These are phyloP conservation scores for Globisporangium okanoganense DNA, from an alignment of 352 stramenopile genomes.

Conservation along the genomic window DNA sequence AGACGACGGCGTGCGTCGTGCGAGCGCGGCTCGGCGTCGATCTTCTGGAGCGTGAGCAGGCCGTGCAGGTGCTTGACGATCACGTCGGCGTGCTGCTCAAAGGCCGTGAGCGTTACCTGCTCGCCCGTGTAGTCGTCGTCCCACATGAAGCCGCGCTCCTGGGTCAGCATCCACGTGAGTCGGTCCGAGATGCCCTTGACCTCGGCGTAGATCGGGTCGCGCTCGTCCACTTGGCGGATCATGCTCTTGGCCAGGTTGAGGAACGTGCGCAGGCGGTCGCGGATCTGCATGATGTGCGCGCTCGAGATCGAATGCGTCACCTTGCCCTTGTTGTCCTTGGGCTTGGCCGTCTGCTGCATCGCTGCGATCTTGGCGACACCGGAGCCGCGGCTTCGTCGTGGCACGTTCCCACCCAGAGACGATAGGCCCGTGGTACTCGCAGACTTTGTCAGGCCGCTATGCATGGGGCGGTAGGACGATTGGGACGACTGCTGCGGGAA, in stretches of 20 bases:
- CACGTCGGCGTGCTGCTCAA: constrained; percentile 75
- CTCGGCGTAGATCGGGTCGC: constrained; percentile 77
- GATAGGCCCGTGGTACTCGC: constrained; percentile 84
- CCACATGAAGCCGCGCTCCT: constrained; percentile 98
- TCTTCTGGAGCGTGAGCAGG: constrained; percentile 94
- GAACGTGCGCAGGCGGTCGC: constrained; percentile 94
- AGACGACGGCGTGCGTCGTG: constrained; percentile 95
- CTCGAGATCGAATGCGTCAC: constrained; percentile 68
- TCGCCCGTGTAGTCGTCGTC: constrained; percentile 97
- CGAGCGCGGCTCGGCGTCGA: constrained; percentile 96
- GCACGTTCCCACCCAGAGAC: constrained; percentile 66
- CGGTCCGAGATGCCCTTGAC: constrained; percentile 91
- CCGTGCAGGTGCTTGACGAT: constrained; percentile 91
- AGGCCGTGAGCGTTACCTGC: constrained; percentile 87
- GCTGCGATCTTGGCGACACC: constrained; percentile 78
- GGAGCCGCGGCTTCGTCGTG: constrained; percentile 73
- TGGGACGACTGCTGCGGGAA: constrained; percentile 63
- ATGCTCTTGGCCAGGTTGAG: constrained; percentile 91
- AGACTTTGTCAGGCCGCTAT: constrained; percentile 76
- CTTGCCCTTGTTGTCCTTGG: constrained; percentile 50
- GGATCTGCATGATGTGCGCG: constrained; percentile 87
- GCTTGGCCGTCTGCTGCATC: constrained; percentile 74
- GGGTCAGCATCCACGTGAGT: constrained; percentile 95
- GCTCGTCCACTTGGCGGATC: constrained; percentile 70
- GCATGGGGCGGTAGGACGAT: constrained; percentile 31